Base-by-base conservation (phyloP, 2,329 filamentous ascomycete species). In the Colletotrichum incanum region DNA sequence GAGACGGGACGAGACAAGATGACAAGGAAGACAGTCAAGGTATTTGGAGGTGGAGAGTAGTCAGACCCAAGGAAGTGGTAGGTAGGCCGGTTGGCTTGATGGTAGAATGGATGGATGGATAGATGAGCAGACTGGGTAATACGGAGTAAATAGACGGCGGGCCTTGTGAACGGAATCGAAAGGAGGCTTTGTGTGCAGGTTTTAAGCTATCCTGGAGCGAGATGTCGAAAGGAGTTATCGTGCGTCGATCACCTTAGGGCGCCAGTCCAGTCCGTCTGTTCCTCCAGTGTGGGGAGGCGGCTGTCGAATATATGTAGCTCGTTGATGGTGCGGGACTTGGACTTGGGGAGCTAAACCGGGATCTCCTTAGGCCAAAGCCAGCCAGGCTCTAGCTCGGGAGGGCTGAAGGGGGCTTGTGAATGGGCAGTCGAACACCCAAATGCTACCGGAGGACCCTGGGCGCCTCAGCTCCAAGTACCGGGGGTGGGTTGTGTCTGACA, bases 381-480 rank as follows among this genome's bases (percentile, higher is more conserved):
- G 78, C 76, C 75, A 66, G 70, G 72, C 77, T 76, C 79, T 82
- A 82, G 80, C 78, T 80, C 73, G 75, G 79, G 77, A 82, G 80
- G 81, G 81, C 81, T 82, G 81, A 82, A 79, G 73, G 77, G 76
- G 77, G 76, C 74, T 76, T 72, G 66, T 61, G 45, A 65, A 71
- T 65, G 70, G 66, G 61, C 37, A 65, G 61, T 70, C 34, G 26
- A 65, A 72, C 23, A 70, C 70, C 59, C 65, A 60, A 70, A 43
- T 61, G 52, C 31, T 58, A 56, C 45, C 52, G 43, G 70, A 72
- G 67, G 70, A 70, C 66, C 59, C 70, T 70, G 61, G 59, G 66
- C 65, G 70, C 70, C 65, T 72, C 70, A 71, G 70, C 66, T 72
- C 60, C 65, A 72, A 65, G 66, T 72, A 72, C 66, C 60, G 70